These are phyloP conservation scores for Ogataea thermomethanolica DNA, from an alignment of 805 yeast genomes.

Conservation along the genomic window DNA sequence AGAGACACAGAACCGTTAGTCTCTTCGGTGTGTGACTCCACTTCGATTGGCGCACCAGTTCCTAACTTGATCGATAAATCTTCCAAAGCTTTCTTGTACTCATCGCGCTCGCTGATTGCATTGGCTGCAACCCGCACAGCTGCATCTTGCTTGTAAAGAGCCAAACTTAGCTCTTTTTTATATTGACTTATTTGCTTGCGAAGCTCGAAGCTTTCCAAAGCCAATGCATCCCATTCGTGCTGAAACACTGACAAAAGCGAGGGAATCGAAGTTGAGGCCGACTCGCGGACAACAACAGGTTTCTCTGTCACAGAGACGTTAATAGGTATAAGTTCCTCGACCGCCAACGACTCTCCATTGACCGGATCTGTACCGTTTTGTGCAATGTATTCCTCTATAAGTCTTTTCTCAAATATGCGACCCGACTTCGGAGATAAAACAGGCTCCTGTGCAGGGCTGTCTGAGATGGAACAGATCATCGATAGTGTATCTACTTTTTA, in stretches of 20 bases:
- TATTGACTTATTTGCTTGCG: constrained; percentile 66
- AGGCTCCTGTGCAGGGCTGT: constrained; percentile 64
- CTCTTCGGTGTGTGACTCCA: constrained; percentile 19
- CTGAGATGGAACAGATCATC: constrained; percentile 48
- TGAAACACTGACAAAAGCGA: constrained; percentile 71
- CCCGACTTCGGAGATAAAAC: constrained; percentile 75
- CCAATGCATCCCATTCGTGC: constrained; percentile 85
- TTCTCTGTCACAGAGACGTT: constrained; percentile 14
- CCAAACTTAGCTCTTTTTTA: constrained; percentile 68
- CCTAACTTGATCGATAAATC: constrained; percentile 46
- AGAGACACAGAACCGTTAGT: constrained; percentile 1
- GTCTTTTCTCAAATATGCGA: constrained; percentile 60
- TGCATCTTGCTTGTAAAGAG: constrained; percentile 85
- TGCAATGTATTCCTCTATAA: constrained; percentile 58
- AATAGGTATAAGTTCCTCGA: constrained; percentile 53
- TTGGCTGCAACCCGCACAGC: constrained; percentile 81
- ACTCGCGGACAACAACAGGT: constrained; percentile 28
- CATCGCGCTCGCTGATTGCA: constrained; percentile 72
- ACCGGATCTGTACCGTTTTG: constrained; percentile 76
- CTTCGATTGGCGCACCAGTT: constrained; percentile 15
- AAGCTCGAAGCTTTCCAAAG: constrained; percentile 73
- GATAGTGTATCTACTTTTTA: not conserved
- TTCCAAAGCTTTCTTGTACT: constrained; percentile 61
- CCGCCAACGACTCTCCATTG: constrained; percentile 53
- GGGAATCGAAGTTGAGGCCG: constrained; percentile 65